Evolutionary conservation across 441 rosid genomes (phyloP).

Genomic region (Eutrema salsugineum): DNA sequence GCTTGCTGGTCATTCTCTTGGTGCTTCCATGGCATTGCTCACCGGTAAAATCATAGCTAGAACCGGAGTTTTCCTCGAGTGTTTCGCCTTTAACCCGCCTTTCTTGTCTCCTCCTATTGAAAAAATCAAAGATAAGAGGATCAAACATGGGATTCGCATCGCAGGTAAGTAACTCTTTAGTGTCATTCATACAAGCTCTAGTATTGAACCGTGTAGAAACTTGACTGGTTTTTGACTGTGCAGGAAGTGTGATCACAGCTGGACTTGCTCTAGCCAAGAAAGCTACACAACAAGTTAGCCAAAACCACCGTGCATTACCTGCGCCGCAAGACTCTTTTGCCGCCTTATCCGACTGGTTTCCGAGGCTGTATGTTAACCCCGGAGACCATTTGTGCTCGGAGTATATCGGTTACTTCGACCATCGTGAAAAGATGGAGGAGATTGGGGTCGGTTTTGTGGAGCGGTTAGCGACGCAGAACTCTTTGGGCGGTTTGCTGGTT

Average conservation of each 20-base stretch:
- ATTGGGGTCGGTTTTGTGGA: slow-evolving; percentile 76
- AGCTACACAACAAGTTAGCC: slow-evolving; percentile 36
- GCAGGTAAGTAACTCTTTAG: slow-evolving; percentile 30
- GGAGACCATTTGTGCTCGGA: slow-evolving; percentile 76
- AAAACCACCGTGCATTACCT: slow-evolving; percentile 28
- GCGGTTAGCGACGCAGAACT: slow-evolving; percentile 66
- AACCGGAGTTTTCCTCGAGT: slow-evolving; percentile 48
- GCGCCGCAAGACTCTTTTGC: slow-evolving; percentile 49
- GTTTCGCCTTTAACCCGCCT: slow-evolving; percentile 85
- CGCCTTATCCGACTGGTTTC: slow-evolving; percentile 65
- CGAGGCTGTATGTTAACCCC: slow-evolving; percentile 58
- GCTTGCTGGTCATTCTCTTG: slow-evolving; percentile 94
- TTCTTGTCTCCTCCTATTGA: slow-evolving; percentile 80
- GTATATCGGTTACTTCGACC: slow-evolving; percentile 86
- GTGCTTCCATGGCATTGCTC: slow-evolving; percentile 82
- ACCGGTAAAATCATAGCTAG: slow-evolving; percentile 79
- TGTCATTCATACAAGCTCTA: neutral
- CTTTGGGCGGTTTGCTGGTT: slow-evolving; percentile 66
- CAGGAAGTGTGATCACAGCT: slow-evolving; percentile 78
- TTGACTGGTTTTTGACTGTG: neutral
- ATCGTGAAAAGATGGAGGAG: slow-evolving; percentile 85
- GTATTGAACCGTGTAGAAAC: neutral
- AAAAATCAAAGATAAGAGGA: slow-evolving; percentile 60
- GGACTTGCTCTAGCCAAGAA: slow-evolving; percentile 75
- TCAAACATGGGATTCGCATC: slow-evolving; percentile 68